Percentiles rank a stretch among this genome's conserved stretches.
Conservation (phyloP, 257 asterid genomes). For the Ilex asprella region DNA sequence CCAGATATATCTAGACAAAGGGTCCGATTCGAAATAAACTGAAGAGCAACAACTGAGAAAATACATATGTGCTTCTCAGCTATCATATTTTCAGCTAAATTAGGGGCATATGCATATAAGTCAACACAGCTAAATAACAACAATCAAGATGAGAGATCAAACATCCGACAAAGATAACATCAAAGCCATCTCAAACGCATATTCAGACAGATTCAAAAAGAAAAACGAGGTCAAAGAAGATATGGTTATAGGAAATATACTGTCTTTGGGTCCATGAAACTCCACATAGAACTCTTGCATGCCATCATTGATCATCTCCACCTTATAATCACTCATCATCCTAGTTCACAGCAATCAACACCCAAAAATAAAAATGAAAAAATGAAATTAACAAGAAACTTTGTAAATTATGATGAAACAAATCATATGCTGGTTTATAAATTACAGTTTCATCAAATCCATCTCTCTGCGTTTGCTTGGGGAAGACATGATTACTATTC, state of each 20-base stretch:
- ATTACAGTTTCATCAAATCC: conserved; percentile 95
- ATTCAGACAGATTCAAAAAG: conserved; percentile 13
- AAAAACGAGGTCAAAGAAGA: neutral
- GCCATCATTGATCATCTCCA: conserved; percentile 89
- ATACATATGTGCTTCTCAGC: no score
- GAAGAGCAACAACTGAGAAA: neutral
- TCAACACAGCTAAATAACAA: neutral
- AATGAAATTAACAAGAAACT: neutral
- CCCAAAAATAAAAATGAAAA: conserved; percentile 8
- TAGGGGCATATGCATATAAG: no score
- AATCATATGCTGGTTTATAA: conserved; percentile 12
- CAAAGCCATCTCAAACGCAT: conserved; percentile 7
- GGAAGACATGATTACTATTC: conserved; percentile 55
- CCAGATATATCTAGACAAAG: neutral
- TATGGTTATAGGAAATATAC: conserved; percentile 16
- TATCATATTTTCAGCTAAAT: conserved; percentile 5
- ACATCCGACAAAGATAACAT: conserved; percentile 13
- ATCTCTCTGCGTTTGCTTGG: conserved; percentile 91
- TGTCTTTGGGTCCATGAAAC: conserved; percentile 87
- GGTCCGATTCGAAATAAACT: conserved; percentile 10
- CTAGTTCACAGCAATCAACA: conserved; percentile 32
- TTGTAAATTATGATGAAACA: neutral
- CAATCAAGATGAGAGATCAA: neutral
- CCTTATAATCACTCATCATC: conserved; percentile 94
- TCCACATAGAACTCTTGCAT: conserved; percentile 79